Evolutionary conservation across 441 rosid species (phyloP), one percentile per base, ranked within the genome.

Genomic region (Populus hybrid): DNA sequence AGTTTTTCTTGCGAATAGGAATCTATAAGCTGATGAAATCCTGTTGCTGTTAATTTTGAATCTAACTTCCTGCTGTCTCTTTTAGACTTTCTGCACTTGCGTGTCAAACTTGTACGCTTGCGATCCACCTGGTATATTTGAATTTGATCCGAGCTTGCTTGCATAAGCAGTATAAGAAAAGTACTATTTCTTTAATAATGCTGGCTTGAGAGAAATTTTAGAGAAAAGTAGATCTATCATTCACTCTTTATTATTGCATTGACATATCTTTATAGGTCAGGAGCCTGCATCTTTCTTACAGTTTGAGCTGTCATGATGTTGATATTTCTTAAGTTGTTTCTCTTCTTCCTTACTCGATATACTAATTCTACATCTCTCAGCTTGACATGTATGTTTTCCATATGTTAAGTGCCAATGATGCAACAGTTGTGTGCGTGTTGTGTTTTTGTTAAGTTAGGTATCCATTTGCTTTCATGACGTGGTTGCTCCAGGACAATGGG

Each of bases 281-380:
- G 24, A 59, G n/a, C 11, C 32, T 30, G 57, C 57, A 50, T 73
- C 28, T 28, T 66, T 28, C 24, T 36, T 71, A n/a, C 68, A 7
- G 11, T 65, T 35, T 82, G 83, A 84, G 83, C 82, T 85, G 88
- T 70, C 77, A n/a, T 65, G 88, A 84, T 72, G 87, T 84, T 71
- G 86, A 84, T 75, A 35, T 85, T 69, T 75, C 79, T 72, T 50
- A 30, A 30, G 32, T 30, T 30, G 3, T 3, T 30, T 30, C 32
- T 30, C 32, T 30, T 26, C 28, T 26, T 26, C 28, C 28, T 26
- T 26, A 2, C 28, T 26, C 28, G 28, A 26, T 21, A 40, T 21
- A 10, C 2, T 73, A 32, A 76, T 72, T 79, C 76, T 6, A 12
- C 5, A 36, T 63, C 36, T 59, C 46, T 24, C 67, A 50, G 59